phyloP scores from a whole-genome alignment of 106 monocot species.

The Dioscorea zingiberensis region DNA sequence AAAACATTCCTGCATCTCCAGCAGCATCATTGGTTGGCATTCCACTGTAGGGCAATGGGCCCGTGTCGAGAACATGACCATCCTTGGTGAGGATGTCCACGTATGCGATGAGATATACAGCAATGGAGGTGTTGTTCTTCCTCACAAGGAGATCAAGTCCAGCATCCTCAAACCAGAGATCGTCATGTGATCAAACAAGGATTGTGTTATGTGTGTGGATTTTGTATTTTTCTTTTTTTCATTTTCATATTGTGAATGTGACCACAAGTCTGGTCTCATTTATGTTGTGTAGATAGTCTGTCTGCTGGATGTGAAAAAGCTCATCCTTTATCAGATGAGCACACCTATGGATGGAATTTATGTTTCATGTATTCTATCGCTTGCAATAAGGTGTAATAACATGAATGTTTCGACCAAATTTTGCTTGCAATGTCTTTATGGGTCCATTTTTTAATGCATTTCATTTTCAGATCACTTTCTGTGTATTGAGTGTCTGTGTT shows the following conservation, averaged over 20 bases:
- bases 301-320: too few relatives aligned
- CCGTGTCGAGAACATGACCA: slow-evolving; percentile 72
- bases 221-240: background rate
- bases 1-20: slow-evolving; percentile 61
- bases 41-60: slow-evolving; percentile 74
- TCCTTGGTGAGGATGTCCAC: slow-evolving; percentile 71
- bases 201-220: too few relatives aligned
- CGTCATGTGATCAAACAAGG: slow-evolving; percentile 44
- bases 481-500: too few relatives aligned
- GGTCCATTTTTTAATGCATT: too few relatives aligned
- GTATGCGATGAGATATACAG: slow-evolving; percentile 70
- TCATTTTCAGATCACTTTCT: too few relatives aligned
- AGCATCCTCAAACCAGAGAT: slow-evolving; percentile 70
- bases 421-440: too few relatives aligned
- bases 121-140: slow-evolving; percentile 76
- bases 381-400: too few relatives aligned
- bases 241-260: background rate
- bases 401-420: too few relatives aligned
- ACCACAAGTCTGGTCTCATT: background rate
- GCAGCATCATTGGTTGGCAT: slow-evolving; percentile 80
- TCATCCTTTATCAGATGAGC: too few relatives aligned
- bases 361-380: too few relatives aligned
- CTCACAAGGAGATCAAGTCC: slow-evolving; percentile 78
- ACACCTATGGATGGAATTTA: too few relatives aligned
- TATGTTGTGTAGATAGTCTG: too few relatives aligned